A percentile compares a stretch with the other conserved stretches of the same genome.
These are phyloP conservation scores for Rhynchosporium graminicola DNA, from an alignment of 2,329 filamentous ascomycete species.

Conservation along the genomic window DNA sequence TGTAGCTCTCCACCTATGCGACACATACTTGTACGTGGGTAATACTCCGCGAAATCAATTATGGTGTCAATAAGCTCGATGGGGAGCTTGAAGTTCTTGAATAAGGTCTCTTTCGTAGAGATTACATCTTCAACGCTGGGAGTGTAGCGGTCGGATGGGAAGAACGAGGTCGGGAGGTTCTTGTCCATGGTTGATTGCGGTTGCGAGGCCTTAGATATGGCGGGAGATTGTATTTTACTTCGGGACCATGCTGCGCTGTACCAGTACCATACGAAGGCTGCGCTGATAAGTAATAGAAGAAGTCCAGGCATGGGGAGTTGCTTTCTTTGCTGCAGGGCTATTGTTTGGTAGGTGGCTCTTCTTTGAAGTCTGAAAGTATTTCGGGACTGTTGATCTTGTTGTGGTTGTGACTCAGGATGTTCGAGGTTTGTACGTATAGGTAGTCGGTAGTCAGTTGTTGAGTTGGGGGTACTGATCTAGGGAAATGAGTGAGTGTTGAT, in stretches of 20 bases:
- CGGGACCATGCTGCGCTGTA: background rate
- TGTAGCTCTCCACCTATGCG: constrained; percentile 24
- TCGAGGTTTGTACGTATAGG: too few species aligned
- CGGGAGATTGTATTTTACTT: constrained; percentile 1
- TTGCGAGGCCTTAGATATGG: background rate
- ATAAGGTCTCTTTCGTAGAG: constrained; percentile 51
- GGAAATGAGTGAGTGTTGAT: background rate
- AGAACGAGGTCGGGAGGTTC: constrained; percentile 9
- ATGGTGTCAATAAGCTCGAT: constrained; percentile 57
- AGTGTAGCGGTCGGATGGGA: constrained; percentile 28
- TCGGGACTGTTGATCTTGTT: background rate
- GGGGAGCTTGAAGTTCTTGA: constrained; percentile 48
- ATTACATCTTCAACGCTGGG: constrained; percentile 52
- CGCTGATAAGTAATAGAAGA: background rate
- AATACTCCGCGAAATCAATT: constrained; percentile 63
- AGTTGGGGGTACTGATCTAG: too few species aligned
- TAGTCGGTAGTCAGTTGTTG: too few species aligned
- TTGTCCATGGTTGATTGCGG: constrained; percentile 4
- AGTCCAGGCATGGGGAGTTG: background rate
- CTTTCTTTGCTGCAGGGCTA: background rate
- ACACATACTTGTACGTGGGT: constrained; percentile 50
- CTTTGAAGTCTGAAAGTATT: background rate
- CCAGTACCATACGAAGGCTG: constrained; percentile 1
- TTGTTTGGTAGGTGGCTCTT: background rate
- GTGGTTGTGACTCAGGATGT: background rate